Evolutionary conservation across 345 rosid species (phyloP).

Genomic region (Citrus australasica): DNA sequence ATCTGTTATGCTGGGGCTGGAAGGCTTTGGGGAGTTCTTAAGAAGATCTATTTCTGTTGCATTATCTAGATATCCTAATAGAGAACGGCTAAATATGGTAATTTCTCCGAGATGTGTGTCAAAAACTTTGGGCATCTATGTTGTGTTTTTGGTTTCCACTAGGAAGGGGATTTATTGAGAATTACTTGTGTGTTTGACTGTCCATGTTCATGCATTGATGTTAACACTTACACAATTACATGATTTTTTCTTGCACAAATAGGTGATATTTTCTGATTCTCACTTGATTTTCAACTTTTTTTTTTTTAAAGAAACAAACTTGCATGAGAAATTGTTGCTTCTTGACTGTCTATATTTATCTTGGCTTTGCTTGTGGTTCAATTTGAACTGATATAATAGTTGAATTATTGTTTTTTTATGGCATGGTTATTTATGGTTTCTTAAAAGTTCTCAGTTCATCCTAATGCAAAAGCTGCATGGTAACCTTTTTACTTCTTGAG

Average conservation of each 20-base stretch:
- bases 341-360: not conserved
- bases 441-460: not conserved
- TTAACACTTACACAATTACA: not conserved
- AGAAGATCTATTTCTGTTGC: slow-evolving; percentile 82
- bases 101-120: slow-evolving; percentile 3
- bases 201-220: not conserved
- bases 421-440: not conserved
- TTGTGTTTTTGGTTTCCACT: not conserved
- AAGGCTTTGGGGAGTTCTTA: slow-evolving; percentile 91
- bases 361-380: not conserved
- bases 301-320: too few relatives aligned
- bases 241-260: not conserved
- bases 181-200: not conserved
- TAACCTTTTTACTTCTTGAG: not conserved
- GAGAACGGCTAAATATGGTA: slow-evolving; percentile 86
- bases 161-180: not conserved
- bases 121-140: not conserved
- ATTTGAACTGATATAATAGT: not conserved
- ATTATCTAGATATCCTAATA: slow-evolving; percentile 78
- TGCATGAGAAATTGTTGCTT: not conserved
- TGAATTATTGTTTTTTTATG: not conserved
- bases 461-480: not conserved
- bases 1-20: slow-evolving; percentile 91
- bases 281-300: not conserved
- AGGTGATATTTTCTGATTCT: not conserved